Percentiles rank a stretch among this genome's conserved stretches.
Evolutionary conservation across 2,329 filamentous ascomycete genomes (phyloP).

Genomic region (Coleophoma cylindrospora): DNA sequence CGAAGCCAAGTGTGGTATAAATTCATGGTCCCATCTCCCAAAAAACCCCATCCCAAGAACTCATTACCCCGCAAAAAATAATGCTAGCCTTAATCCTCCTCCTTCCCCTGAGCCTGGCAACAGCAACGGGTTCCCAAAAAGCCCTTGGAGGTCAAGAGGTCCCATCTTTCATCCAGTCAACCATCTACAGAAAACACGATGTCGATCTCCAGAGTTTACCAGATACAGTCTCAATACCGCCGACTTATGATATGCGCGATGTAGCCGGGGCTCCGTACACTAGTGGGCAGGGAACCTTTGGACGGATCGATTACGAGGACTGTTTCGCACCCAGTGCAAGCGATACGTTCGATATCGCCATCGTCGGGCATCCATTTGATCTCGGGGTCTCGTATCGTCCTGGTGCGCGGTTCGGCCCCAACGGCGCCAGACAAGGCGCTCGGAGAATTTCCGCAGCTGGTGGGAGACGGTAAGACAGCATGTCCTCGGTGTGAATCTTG

Average conservation of each 20-base stretch:
- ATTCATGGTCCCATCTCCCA: too few relatives aligned
- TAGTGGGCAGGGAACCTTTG: conserved; percentile 18
- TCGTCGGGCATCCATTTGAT: conserved; percentile 25
- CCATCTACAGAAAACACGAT: conserved; percentile 9
- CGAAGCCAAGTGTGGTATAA: too few relatives aligned
- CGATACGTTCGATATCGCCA: conserved; percentile 24
- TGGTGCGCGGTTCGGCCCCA: conserved; percentile 24
- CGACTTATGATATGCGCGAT: conserved; percentile 10
- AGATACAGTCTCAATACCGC: conserved; percentile 12
- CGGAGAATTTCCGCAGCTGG: conserved; percentile 15
- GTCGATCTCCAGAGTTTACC: background rate
- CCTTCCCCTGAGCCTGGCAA: background rate
- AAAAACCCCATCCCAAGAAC: too few relatives aligned
- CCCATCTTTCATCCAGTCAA: conserved; percentile 13
- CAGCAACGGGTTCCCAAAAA: background rate
- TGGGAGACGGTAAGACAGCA: conserved; percentile 18
- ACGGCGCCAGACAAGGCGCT: conserved; percentile 21
- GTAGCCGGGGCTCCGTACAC: conserved; percentile 5
- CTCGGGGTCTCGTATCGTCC: conserved; percentile 23
- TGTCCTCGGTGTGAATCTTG: background rate
- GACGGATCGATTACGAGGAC: conserved; percentile 19
- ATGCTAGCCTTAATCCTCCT: too few relatives aligned
- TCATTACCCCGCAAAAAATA: too few relatives aligned
- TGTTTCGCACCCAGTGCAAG: conserved; percentile 17
- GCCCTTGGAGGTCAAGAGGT: background rate